Base-by-base conservation (phyloP, 345 rosid genomes). In the Draba incana region DNA sequence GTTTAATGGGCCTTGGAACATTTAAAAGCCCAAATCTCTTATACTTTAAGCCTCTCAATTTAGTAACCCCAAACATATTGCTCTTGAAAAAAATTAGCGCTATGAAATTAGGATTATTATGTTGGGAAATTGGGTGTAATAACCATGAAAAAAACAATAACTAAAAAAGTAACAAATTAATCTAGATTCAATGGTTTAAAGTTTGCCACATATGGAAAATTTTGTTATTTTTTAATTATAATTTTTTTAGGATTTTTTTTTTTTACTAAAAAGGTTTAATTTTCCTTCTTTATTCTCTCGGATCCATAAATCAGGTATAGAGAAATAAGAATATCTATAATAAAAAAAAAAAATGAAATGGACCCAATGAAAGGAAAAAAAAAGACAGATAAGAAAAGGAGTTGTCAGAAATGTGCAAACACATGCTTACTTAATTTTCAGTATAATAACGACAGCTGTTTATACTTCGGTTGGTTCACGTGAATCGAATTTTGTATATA, bases 331-430 rank as follows among this genome's bases (percentile, higher is more conserved):
- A 35, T 7, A 35, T 35, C 7, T 35, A 3, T 46, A 3, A 6
- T 3, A 33, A 35, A 10, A 30, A 33, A 25, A 3, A 14, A 41
- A 50, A 1, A 24, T 12, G 10, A 28, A 57, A 64, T 24, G 46
- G 61, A 44, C 53, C 71, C 65, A 31, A 30, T 9, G n/a, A 54
- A 38, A 47, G 3, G 7, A 24, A n/a, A 31, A 62, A 47, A 20
- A 52, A 46, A 48, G 55, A 72, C 66, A 72, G 77, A 72, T 65
- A 65, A 57, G 77, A 57, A 57, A 72, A 65, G 61, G 77, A 57
- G 66, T 49, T 65, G 77, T 65, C 77, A 72, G 77, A 66, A 50
- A 64, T 72, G 71, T 72, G 77, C 54, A 65, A 50, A 65, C 71
- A 72, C 77, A 72, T 72, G 66, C 44, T 71, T 37, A 46, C 59